phyloP scores from a whole-genome alignment of 306 rosid species.

The Pyrus betulifolia region DNA sequence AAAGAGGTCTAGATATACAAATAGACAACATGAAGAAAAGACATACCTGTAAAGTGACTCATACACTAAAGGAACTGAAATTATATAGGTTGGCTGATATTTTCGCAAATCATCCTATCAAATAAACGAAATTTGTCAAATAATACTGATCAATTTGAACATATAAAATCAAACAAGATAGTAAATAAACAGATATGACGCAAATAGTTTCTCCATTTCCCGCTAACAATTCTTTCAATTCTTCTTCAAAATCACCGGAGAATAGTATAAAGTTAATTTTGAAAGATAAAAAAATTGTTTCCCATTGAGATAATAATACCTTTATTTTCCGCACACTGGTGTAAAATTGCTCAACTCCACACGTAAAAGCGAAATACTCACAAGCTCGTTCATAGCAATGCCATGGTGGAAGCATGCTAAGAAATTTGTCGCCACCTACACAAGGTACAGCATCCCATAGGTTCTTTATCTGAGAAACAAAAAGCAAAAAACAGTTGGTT shows the following conservation, averaged over 20 bases:
- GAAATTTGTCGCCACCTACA: conserved; percentile 66
- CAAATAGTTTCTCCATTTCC: neutral
- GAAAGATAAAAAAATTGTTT: neutral
- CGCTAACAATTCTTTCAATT: neutral
- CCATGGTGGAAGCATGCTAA: conserved; percentile 95
- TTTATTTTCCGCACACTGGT: conserved; percentile 73
- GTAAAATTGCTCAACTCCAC: conserved; percentile 72
- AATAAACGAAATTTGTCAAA: conserved; percentile 3
- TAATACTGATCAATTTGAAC: neutral
- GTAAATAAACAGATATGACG: neutral
- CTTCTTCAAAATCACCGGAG: neutral
- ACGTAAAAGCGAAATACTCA: conserved; percentile 74
- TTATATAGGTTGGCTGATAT: conserved; percentile 64
- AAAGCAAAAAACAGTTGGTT: neutral
- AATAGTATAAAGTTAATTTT: neutral
- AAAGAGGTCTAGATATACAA: neutral
- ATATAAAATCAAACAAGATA: neutral
- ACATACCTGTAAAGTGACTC: conserved; percentile 84
- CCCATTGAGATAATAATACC: conserved; percentile 33
- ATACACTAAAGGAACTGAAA: conserved; percentile 89
- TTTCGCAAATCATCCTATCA: conserved; percentile 62
- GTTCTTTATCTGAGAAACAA: conserved; percentile 46
- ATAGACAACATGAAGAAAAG: neutral
- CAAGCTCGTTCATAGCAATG: conserved; percentile 94
- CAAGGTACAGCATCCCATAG: conserved; percentile 66